Evolutionary conservation across 2,329 filamentous ascomycete species (phyloP), one percentile per base, ranked within the genome.

Genomic region (Epichloe sibirici): DNA sequence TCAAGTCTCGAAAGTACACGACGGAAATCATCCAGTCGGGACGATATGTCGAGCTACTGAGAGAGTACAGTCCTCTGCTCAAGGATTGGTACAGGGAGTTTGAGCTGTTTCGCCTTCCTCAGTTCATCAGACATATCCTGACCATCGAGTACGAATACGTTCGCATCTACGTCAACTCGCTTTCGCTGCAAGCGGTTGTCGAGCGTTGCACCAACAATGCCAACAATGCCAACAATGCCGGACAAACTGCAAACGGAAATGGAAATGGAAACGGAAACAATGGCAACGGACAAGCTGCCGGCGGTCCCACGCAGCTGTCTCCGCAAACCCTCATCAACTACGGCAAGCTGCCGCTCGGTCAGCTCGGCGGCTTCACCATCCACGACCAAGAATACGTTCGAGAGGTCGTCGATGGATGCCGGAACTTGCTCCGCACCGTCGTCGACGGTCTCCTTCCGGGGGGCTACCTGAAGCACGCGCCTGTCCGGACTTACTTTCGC

Each of bases 111-210:
- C 78, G 80, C 52, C 74, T 86, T 50, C 82, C 83, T 2, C 78
- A 73, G 23, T 85, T 78, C 57, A 83, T 82, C 58, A 72, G 78
- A 34, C 82, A 90, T 64, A 90, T 97, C 54, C 74, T 98, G 34
- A 85, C 82, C 7, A 96, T 97, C 58, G 93, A 98, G 71, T 96
- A 93, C 63, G 89, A 97, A 63, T 96, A 96, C 65, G 89, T 91
- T 28, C 82, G 91, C 62, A 86, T 96, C 49, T 97, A 97, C 64
- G 80, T 96, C 71, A 96, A 97, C 66, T 95, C 90, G 1, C 75
- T 98, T 2, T 90, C 90, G 2, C 74, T 98, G 2, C 93, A 98
- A 69, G 93, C 93, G 23, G 90, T 97, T 3, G 89, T 97, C 5
- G 91, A 96, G 68, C 82, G 90, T 55, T 95, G 88, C 69, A 91